Percentiles rank a stretch among this genome's conserved stretches.
Evolutionary conservation across 768 basidiomycete genomes (phyloP).

Genomic region (Pluteus cervinus): DNA sequence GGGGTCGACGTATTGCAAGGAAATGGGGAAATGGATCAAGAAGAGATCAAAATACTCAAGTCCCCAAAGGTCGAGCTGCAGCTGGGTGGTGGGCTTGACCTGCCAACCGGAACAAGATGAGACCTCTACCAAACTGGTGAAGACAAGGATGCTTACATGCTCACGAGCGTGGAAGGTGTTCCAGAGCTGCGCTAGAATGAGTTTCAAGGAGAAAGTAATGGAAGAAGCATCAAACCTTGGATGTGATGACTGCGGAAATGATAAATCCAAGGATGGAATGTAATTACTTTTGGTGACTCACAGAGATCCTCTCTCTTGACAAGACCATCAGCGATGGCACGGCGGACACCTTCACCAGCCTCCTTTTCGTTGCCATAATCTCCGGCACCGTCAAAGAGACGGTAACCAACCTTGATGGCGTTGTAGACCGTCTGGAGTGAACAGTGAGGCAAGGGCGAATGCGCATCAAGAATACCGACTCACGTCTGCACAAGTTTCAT

Average conservation of each 20-base stretch:
- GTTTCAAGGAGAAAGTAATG: neutral
- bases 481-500: conserved; percentile 54
- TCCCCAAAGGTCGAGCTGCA: conserved; percentile 77
- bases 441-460: neutral
- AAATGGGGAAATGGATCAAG: conserved; percentile 82
- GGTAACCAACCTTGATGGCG: conserved; percentile 82
- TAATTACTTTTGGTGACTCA: no score
- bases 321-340: conserved; percentile 74
- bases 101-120: conserved; percentile 14
- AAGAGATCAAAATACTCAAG: conserved; percentile 80
- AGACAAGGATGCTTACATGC: conserved; percentile 42
- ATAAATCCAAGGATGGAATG: neutral
- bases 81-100: conserved; percentile 49
- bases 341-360: conserved; percentile 70
- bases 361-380: conserved; percentile 91
- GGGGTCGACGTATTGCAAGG: conserved; percentile 78
- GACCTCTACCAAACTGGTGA: conserved; percentile 3
- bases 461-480: conserved; percentile 10
- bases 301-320: conserved; percentile 87
- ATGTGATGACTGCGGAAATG: conserved; percentile 60
- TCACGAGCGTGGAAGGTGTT: conserved; percentile 84
- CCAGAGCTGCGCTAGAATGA: conserved; percentile 52
- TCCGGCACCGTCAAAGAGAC: conserved; percentile 80
- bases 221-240: conserved; percentile 44
- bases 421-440: conserved; percentile 65